phyloP scores from a whole-genome alignment of 805 yeast genomes.

The Candida nemodendra region DNA sequence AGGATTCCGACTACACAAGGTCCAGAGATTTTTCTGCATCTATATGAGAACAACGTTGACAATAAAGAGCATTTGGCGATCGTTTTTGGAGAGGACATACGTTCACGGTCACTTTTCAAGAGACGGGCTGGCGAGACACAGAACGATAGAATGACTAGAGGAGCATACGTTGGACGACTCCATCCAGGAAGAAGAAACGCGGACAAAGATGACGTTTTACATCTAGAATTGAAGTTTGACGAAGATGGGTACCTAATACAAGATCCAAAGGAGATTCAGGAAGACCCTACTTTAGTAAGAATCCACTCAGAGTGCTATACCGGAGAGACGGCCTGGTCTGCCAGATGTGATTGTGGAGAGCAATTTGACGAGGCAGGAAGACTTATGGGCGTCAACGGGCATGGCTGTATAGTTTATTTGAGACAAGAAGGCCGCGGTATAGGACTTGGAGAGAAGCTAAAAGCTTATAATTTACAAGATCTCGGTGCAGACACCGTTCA shows the following conservation, averaged over 20 bases:
- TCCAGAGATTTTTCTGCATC: conserved; percentile 87
- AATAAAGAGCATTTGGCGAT: conserved; percentile 94
- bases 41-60: conserved; percentile 84
- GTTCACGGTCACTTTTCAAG: conserved; percentile 71
- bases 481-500: conserved; percentile 98
- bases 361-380: conserved; percentile 98
- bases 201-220: conserved; percentile 51
- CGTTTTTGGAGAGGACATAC: conserved; percentile 89
- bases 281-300: conserved; percentile 62
- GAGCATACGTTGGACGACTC: conserved; percentile 90
- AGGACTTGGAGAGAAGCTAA: conserved; percentile 95
- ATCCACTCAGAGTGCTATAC: conserved; percentile 98
- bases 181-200: conserved; percentile 82
- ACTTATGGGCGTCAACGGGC: conserved; percentile 81
- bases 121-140: conserved; percentile 72
- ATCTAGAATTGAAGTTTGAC: conserved; percentile 42
- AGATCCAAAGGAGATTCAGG: conserved; percentile 27
- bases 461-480: conserved; percentile 96
- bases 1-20: conserved; percentile 96
- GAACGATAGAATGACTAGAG: conserved; percentile 95
- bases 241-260: conserved; percentile 36
- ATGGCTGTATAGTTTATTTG: conserved; percentile 91
- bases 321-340: conserved; percentile 99
- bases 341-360: conserved; percentile 99
- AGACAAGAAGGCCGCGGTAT: conserved; percentile 99